Evolutionary conservation across 2,329 filamentous ascomycete genomes (phyloP).

Genomic region (Neofusicoccum cordaticola): DNA sequence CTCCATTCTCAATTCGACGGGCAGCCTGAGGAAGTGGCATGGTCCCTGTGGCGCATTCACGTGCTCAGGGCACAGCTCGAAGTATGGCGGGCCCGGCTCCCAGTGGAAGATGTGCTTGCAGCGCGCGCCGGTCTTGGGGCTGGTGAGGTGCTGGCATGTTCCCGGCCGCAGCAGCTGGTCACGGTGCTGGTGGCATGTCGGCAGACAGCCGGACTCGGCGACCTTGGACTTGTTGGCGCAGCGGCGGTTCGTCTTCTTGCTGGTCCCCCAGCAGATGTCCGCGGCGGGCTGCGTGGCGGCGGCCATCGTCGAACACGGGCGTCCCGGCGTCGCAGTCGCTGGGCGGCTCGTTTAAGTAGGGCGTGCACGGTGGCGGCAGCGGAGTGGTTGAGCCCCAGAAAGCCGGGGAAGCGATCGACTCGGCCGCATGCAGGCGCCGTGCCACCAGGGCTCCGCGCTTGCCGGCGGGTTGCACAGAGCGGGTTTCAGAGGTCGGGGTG

Average conservation of each 20-base stretch:
- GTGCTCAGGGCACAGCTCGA: constrained; percentile 31
- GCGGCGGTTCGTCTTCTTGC: constrained; percentile 7
- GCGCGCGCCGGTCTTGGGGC: constrained; percentile 21
- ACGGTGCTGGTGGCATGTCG: constrained; percentile 29
- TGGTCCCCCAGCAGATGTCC: constrained; percentile 7
- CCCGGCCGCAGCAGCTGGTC: constrained; percentile 29
- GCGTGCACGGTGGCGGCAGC: not conserved
- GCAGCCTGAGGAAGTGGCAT: constrained; percentile 32
- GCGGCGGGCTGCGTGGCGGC: not conserved
- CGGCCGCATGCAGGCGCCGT: not conserved
- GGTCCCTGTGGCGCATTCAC: constrained; percentile 27
- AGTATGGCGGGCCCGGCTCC: constrained; percentile 26
- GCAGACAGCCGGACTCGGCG: constrained; percentile 23
- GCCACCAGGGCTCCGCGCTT: not conserved
- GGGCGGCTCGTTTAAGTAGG: not conserved
- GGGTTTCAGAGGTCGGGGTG: not conserved
- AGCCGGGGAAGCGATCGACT: constrained; percentile 8
- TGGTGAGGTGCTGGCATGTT: constrained; percentile 25
- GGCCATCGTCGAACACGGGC: not conserved
- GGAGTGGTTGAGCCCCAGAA: not conserved
- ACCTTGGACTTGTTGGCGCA: constrained; percentile 12
- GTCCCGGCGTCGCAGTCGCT: not conserved
- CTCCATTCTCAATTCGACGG: constrained; percentile 31
- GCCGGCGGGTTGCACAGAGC: not conserved
- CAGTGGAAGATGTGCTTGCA: constrained; percentile 29